Conservation (phyloP, 345 rosid species). For the Noccaea bulbosa region DNA sequence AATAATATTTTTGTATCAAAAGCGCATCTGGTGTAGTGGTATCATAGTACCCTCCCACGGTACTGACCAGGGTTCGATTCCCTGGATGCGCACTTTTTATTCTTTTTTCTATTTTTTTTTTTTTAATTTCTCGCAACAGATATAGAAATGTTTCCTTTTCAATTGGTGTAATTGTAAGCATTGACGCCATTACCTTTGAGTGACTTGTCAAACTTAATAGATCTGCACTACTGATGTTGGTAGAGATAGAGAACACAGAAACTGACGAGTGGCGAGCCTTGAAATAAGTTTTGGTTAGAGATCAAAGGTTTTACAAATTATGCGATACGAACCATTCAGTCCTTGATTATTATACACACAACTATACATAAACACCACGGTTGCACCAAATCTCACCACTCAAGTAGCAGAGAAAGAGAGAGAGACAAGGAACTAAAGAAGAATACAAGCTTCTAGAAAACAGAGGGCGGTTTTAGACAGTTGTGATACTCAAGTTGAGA, state of each 20-base stretch:
- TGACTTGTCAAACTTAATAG: no score
- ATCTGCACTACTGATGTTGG: no score
- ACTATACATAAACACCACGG: slow-evolving; percentile 35
- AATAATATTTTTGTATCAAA: no score
- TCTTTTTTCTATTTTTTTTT: no score
- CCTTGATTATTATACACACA: slow-evolving; percentile 25
- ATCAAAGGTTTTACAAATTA: slow-evolving; percentile 24
- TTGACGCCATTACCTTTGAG: no score
- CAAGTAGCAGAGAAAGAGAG: slow-evolving; percentile 15
- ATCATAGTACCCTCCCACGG: slow-evolving; percentile 98
- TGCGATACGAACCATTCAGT: slow-evolving; percentile 18
- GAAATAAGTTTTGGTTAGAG: slow-evolving; percentile 32
- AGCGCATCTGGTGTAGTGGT: slow-evolving; percentile 96
- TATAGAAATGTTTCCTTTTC: neutral
- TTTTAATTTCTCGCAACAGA: neutral
- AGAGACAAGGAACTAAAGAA: neutral
- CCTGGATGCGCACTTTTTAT: neutral
- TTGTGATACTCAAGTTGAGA: slow-evolving; percentile 80
- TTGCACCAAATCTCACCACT: slow-evolving; percentile 29
- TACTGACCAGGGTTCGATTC: slow-evolving; percentile 96
- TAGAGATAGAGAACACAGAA: neutral
- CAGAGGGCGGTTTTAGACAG: slow-evolving; percentile 75
- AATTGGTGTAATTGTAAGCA: no score
- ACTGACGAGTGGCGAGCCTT: slow-evolving; percentile 6
- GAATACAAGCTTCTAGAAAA: slow-evolving; percentile 46